Conservation (phyloP, 108 stramenopile species). For the Aureococcus anophagefferens region DNA sequence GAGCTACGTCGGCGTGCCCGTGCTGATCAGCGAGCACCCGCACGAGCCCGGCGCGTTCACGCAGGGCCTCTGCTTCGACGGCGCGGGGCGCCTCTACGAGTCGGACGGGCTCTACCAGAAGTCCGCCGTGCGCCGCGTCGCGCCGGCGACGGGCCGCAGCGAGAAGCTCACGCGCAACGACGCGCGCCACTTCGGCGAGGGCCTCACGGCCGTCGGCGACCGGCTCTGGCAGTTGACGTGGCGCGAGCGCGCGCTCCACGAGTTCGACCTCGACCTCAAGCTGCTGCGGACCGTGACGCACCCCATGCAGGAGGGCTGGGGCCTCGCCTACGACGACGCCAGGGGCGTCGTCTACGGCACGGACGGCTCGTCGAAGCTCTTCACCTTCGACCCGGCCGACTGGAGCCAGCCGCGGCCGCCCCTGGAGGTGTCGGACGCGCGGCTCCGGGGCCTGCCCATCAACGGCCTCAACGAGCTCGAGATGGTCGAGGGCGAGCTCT, state of each 20-base stretch:
- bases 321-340: slow-evolving; percentile 22
- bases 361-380: slow-evolving; percentile 22
- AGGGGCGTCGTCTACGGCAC: slow-evolving; percentile 19
- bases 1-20: too few relatives aligned
- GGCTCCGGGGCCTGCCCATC: slow-evolving; percentile 4
- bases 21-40: not conserved
- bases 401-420: not conserved
- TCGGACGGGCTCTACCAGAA: slow-evolving; percentile 28
- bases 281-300: not conserved
- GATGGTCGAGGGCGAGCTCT: slow-evolving; percentile 7
- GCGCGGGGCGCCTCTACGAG: slow-evolving; percentile 25
- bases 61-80: slow-evolving; percentile 26
- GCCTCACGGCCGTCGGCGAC: slow-evolving; percentile 12
- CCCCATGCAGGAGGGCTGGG: slow-evolving; percentile 23
- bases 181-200: slow-evolving; percentile 28
- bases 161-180: not conserved
- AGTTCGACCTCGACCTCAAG: slow-evolving; percentile 1
- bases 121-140: slow-evolving; percentile 22
- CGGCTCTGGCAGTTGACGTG: not conserved
- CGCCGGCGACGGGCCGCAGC: slow-evolving; percentile 21
- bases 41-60: slow-evolving; percentile 15
- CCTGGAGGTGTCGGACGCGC: not conserved
- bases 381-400: slow-evolving; percentile 18
- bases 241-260: not conserved
- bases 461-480: slow-evolving; percentile 26